Base-by-base conservation (phyloP, 2,329 filamentous ascomycete species). In the Chaetothyriales sp. region DNA sequence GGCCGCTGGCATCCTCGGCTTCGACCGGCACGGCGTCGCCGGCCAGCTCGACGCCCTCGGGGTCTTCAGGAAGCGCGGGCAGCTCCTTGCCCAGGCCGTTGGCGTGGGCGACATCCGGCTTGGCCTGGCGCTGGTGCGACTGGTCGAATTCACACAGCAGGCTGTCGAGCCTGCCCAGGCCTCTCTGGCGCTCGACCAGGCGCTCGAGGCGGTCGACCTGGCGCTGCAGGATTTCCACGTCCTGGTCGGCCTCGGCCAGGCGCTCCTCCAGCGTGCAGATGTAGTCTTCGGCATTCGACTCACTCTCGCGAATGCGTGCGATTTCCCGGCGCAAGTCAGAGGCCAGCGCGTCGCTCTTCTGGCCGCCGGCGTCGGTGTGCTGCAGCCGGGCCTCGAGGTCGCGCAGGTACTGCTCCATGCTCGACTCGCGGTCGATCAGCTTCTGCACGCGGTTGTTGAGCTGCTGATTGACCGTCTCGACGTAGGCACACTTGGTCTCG, bases 191-290 rank as follows among this genome's bases (percentile, higher is more conserved):
- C 67, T 97, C 90, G 49, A 98, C 82, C 6, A 98, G 88, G 67
- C 95, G 87, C 68, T 97, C 92, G 10, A 98, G 75, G 33, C 90
- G 82, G 63, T 95, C 87, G 57, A 98, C 86, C 64, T 98, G 92
- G 37, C 90, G 86, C 66, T 95, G 89, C 90, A 98, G 95, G 55
- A 95, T 73, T 66, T 97, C 92, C 58, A 87, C 82, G 65, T 98
- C 92, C 67, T 97, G 90, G 63, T 98, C 92, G 2, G 90, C 85
- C 68, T 98, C 92, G 0, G 92, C 92, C 7, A 98, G 77, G 19
- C 90, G 85, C 70, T 97, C 92, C 66, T 98, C 92, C 9, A 98
- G 73, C 0, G 89, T 97, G 1, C 90, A 94, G 50, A 98, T 97
- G 67, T 98, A 98, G 59, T 97, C 92, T 66, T 98, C 92, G 60